Base-by-base conservation (phyloP, 306 rosid genomes). In the Castanospermum australe region DNA sequence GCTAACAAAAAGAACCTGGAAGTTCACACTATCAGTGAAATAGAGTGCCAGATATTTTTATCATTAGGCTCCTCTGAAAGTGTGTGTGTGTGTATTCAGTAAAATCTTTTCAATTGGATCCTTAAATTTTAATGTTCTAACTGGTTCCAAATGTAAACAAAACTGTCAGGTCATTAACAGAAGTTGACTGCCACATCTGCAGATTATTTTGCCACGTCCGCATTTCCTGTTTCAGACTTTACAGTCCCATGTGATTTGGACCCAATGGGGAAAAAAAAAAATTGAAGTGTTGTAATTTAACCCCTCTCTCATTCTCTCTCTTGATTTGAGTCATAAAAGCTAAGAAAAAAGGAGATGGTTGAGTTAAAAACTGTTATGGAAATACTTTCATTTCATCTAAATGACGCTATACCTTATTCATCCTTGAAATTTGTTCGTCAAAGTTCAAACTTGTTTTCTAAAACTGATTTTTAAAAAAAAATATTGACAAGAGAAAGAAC, bases 1-100 rank as follows among this genome's bases (percentile, higher is more conserved):
- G 85, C 91, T 85, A 81, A 75, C 85, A 77, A 75, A 76, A 79
- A 91, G 84, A 82, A 91, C 93, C 99, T 95, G 86, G 79, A 86
- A 82, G 62, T 50, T 82, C 65, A 77, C 57, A 52, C 35, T 51
- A 78, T 74, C 56, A 52, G 69, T 77, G 32, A 79, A 45, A 79
- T 47, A 48, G 50, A 61, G 24, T 64, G 35, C 78, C 38, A 71
- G 61, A 71, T 56, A 76, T 51, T 36, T 81, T 62, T 77, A 42
- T 42, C n/a, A 28, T 6, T 4, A 12, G 42, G 62, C 18, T 77
- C 28, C 75, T 54, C 75, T 42, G 59, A 63, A 44, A 72, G 62
- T 22, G 24, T 8, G 14, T 22, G 12, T 52, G 30, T 21, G 12
- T 20, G 8, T 50, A 8, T 12, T n/a, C n/a, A n/a, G n/a, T n/a